These are phyloP conservation scores for Chaetomiaceae sp. DNA, from an alignment of 2,329 filamentous ascomycete species.

Conservation along the genomic window DNA sequence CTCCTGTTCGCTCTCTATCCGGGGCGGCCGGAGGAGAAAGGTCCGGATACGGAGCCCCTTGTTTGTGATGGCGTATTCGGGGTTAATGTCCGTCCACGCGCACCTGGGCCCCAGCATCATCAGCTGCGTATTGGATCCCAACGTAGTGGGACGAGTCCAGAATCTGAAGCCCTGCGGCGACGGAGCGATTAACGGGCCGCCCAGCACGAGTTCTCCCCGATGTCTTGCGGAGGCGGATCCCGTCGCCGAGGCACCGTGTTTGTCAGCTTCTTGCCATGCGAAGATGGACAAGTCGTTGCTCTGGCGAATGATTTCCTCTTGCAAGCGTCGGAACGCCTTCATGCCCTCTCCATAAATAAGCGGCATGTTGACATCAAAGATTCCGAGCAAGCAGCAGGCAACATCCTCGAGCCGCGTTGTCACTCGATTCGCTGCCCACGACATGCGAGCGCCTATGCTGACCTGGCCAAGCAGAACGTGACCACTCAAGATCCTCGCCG, in stretches of 20 bases:
- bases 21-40: not conserved
- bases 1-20: no score
- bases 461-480: not conserved
- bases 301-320: slow-evolving; percentile 15
- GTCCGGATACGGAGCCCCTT: slow-evolving; percentile 12
- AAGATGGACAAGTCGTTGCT: slow-evolving; percentile 13
- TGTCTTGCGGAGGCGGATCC: no score
- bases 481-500: not conserved
- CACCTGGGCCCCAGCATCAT: slow-evolving; percentile 3
- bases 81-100: slow-evolving; percentile 8
- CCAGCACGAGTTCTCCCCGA: not conserved
- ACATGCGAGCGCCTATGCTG: slow-evolving; percentile 6
- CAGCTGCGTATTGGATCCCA: not conserved
- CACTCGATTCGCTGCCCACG: slow-evolving; percentile 4
- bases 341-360: slow-evolving; percentile 12
- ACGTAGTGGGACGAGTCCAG: not conserved
- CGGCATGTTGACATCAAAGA: slow-evolving; percentile 11
- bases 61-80: slow-evolving; percentile 18
- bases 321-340: slow-evolving; percentile 15
- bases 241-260: no score
- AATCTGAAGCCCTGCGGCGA: slow-evolving; percentile 6
- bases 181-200: slow-evolving; percentile 12
- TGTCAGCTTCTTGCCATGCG: no score
- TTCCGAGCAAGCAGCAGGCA: slow-evolving; percentile 8
- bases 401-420: slow-evolving; percentile 5